Evolutionary conservation across 805 yeast species (phyloP).

Genomic region (Yarrowia sp.): DNA sequence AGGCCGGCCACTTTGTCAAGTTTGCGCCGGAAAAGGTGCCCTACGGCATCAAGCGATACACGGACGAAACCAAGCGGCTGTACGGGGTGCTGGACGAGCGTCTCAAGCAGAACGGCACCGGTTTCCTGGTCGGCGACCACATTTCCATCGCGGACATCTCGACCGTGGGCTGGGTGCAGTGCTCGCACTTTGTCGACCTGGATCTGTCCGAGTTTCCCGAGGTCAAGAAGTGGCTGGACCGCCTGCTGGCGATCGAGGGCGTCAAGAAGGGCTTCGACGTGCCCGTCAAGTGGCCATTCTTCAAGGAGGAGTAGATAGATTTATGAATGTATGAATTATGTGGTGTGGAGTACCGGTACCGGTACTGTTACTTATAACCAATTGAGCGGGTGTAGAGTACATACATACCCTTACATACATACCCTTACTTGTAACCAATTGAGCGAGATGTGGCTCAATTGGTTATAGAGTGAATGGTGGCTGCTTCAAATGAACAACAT

Average conservation of each 20-base stretch:
- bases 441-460: too few relatives aligned
- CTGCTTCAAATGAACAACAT: too few relatives aligned
- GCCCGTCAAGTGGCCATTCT: conserved; percentile 30
- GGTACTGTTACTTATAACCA: too few relatives aligned
- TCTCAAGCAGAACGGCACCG: conserved; percentile 46
- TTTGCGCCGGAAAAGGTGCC: conserved; percentile 53
- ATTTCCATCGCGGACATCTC: conserved; percentile 56
- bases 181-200: conserved; percentile 28
- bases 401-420: too few relatives aligned
- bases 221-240: conserved; percentile 86
- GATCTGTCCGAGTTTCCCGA: conserved; percentile 46
- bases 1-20: conserved; percentile 49
- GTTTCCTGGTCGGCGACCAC: conserved; percentile 60
- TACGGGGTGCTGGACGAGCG: conserved; percentile 54
- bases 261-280: conserved; percentile 44
- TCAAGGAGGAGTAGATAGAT: neutral
- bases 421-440: too few relatives aligned
- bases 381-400: too few relatives aligned
- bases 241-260: conserved; percentile 86
- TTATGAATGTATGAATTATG: neutral
- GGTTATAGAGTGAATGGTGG: too few relatives aligned
- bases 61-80: conserved; percentile 52
- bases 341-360: too few relatives aligned
- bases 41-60: conserved; percentile 54
- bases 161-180: conserved; percentile 48